phyloP scores from a whole-genome alignment of 257 asterid genomes.

The Ophiorrhiza pumila region DNA sequence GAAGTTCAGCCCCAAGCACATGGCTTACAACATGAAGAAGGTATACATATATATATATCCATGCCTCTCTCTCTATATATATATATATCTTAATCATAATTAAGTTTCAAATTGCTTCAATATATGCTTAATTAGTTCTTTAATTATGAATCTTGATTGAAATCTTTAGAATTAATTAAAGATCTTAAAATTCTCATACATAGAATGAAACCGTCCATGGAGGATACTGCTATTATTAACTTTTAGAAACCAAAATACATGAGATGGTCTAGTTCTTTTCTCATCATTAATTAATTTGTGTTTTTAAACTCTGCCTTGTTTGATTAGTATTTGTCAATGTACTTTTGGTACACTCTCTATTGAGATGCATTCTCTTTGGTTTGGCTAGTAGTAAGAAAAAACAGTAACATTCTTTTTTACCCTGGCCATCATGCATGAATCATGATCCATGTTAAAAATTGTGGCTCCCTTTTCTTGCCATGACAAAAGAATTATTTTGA shows the following conservation, averaged over 20 bases:
- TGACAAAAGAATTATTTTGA: background rate
- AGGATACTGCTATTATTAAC: no score
- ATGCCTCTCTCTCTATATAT: no score
- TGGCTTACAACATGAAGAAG: slow-evolving; percentile 66
- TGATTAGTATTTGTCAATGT: background rate
- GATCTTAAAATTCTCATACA: no score
- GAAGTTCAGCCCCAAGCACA: slow-evolving; percentile 55
- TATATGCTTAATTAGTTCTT: no score
- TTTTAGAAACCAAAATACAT: no score
- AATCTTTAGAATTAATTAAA: background rate
- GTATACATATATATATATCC: no score
- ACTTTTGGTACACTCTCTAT: background rate
- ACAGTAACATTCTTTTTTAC: background rate
- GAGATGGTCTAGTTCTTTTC: background rate
- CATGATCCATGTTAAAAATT: background rate
- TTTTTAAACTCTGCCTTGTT: background rate
- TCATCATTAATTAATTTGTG: no score
- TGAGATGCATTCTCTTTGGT: background rate
- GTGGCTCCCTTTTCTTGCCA: background rate
- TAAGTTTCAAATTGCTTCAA: no score
- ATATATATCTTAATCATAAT: no score
- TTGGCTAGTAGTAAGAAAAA: no score
- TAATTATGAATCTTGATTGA: background rate
- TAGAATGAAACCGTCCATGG: no score
- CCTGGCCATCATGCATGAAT: background rate